Evolutionary conservation across 805 yeast genomes (phyloP), one percentile per base, ranked within the genome.

Genomic region (Zygotorulaspora chibaensis): DNA sequence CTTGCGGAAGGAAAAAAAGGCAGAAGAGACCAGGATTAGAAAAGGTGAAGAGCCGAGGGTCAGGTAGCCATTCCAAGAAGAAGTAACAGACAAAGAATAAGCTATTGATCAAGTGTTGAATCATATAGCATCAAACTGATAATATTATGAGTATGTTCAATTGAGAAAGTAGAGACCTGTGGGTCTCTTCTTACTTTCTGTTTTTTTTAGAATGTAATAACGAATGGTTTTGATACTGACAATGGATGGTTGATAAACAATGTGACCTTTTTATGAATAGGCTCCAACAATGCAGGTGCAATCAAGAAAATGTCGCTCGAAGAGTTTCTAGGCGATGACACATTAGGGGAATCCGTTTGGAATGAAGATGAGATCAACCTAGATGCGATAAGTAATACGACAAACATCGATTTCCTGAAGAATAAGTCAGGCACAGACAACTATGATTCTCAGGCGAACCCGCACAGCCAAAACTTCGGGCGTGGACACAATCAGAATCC

Each of bases 291-390:
- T 45, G 50, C 53, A 54, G 63, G 53, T 45, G 51, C 54, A 27
- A 58, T 58, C 43, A 73, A 71, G 49, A 73, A 71, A 53, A 73
- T 73, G 76, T 68, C 75, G 26, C 58, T 73, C 23, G 69, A 69
- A 47, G 77, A 73, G 51, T 73, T 74, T 56, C 62, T 69, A 43
- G 72, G 70, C 23, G 76, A 72, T 49, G 69, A 71, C 38, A 58
- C 69, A 35, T 56, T 72, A 33, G 66, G 65, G n/a, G 66, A 61
- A 26, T 54, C 66, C 7, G 64, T 58, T 4, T 63, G 67, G 67
- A 56, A 62, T 35, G 67, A 63, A 42, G 66, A 61, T 35, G 68
- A 62, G 20, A 62, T 65, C 43, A 60, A 65, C 45, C 42, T 63
- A 42, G 66, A 62, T 39, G 66, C 65, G 8, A 61, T 65, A 27